Evolutionary conservation across 1,284 basidiomycete species (phyloP).

Genomic region (Moniliella sp.): DNA sequence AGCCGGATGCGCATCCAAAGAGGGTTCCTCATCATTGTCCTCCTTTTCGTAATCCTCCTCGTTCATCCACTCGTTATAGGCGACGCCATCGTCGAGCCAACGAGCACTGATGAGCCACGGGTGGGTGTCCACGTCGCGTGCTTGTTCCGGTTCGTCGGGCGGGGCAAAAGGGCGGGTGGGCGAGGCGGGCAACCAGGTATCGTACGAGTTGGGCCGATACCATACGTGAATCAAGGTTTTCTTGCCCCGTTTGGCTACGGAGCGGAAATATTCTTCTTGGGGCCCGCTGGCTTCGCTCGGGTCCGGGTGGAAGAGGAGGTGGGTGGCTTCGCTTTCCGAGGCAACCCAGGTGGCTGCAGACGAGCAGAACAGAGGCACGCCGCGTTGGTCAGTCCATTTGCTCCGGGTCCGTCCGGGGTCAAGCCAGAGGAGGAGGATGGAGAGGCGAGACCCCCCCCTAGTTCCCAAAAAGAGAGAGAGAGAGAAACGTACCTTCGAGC

Average conservation of each 20-base stretch:
- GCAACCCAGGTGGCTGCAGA: too few relatives aligned
- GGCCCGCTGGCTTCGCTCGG: constrained; percentile 1
- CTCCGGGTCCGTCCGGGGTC: too few relatives aligned
- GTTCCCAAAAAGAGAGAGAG: too few relatives aligned
- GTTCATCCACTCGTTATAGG: constrained; percentile 33
- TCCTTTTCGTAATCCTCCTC: constrained; percentile 32
- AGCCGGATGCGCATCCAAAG: too few relatives aligned
- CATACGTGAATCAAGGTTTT: constrained; percentile 30
- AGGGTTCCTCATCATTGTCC: constrained; percentile 8
- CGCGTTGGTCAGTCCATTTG: too few relatives aligned
- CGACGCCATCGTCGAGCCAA: constrained; percentile 24
- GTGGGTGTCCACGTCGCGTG: constrained; percentile 5
- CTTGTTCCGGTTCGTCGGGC: constrained; percentile 20
- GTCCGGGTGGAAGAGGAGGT: neutral
- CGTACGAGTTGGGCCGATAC: constrained; percentile 34
- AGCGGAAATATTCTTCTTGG: constrained; percentile 31
- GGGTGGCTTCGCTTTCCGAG: neutral
- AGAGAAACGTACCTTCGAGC: neutral
- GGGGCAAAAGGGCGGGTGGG: constrained; percentile 25
- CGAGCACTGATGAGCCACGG: constrained; percentile 21
- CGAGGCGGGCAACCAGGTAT: constrained; percentile 28
- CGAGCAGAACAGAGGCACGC: too few relatives aligned
- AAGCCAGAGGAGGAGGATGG: too few relatives aligned
- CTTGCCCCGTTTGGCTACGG: constrained; percentile 16
- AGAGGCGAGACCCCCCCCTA: too few relatives aligned